Conservation (phyloP, 306 rosid species). For the Rosa rugosa region DNA sequence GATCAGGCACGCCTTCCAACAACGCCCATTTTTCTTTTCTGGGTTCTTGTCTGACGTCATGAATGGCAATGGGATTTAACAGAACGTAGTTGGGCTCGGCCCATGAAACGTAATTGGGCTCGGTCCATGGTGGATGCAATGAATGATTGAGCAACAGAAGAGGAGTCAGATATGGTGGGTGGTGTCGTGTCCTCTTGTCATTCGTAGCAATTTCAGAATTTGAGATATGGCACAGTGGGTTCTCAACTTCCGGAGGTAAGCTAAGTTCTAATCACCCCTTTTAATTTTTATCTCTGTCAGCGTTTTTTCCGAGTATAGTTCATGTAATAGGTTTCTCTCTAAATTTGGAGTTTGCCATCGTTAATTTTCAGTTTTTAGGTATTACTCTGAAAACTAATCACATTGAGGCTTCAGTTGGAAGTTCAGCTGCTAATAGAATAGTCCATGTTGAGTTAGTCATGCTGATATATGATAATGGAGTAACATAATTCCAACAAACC, state of each 20-base stretch:
- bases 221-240: conserved; percentile 22
- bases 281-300: not conserved
- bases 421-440: not conserved
- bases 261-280: not conserved
- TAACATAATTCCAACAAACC: not conserved
- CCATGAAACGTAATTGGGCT: not conserved
- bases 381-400: not conserved
- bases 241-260: conserved; percentile 11
- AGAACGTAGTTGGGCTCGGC: too few species aligned
- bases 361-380: not conserved
- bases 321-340: not conserved
- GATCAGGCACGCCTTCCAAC: conserved; percentile 2
- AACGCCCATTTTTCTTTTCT: not conserved
- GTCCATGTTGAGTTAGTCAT: not conserved
- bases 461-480: not conserved
- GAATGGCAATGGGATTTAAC: too few species aligned
- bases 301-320: not conserved
- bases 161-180: conserved; percentile 17
- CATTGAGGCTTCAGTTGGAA: not conserved
- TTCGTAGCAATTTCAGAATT: conserved; percentile 16
- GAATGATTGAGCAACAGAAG: not conserved
- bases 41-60: not conserved
- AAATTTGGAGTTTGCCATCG: not conserved
- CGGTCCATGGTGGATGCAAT: not conserved
- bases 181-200: conserved; percentile 25